Evolutionary conservation across 2,329 filamentous ascomycete species (phyloP).

Genomic region (Torrubiellomyces zombiae): DNA sequence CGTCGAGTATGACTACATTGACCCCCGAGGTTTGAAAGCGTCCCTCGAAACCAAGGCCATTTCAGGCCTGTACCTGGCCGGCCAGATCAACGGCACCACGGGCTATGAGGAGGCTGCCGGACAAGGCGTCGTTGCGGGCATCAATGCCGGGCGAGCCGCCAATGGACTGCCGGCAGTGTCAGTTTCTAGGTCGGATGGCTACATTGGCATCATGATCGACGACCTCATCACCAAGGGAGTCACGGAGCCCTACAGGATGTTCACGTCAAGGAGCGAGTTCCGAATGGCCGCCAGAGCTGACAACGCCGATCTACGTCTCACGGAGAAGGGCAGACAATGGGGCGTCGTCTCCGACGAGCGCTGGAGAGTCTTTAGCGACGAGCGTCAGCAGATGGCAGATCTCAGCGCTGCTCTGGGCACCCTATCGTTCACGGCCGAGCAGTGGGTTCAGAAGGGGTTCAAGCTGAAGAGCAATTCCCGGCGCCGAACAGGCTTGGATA

Average conservation of each 20-base stretch:
- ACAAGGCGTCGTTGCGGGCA: conserved; percentile 81
- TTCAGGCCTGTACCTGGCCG: conserved; percentile 73
- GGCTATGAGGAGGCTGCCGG: conserved; percentile 96
- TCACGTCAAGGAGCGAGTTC: conserved; percentile 89
- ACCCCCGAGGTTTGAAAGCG: conserved; percentile 73
- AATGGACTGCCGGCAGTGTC: conserved; percentile 47
- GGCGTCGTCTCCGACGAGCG: conserved; percentile 66
- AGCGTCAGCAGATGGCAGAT: conserved; percentile 48
- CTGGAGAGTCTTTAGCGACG: conserved; percentile 54
- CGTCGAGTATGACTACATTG: conserved; percentile 97
- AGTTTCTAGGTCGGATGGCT: conserved; percentile 71
- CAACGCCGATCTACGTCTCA: conserved; percentile 82
- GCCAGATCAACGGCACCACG: conserved; percentile 96
- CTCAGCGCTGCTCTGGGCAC: conserved; percentile 44
- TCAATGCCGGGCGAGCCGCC: conserved; percentile 78
- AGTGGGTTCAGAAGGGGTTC: conserved; percentile 59
- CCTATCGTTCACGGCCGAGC: conserved; percentile 38
- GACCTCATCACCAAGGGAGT: conserved; percentile 95
- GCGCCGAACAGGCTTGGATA: conserved; percentile 58
- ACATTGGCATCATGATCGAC: conserved; percentile 98
- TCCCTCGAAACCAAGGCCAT: conserved; percentile 92
- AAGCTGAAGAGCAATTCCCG: conserved; percentile 47
- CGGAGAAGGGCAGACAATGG: conserved; percentile 55
- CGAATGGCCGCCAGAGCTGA: conserved; percentile 83
- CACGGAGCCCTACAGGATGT: conserved; percentile 95